These are phyloP conservation scores for Tuber borchii DNA, from an alignment of 495 filamentous ascomycete genomes.

Conservation along the genomic window DNA sequence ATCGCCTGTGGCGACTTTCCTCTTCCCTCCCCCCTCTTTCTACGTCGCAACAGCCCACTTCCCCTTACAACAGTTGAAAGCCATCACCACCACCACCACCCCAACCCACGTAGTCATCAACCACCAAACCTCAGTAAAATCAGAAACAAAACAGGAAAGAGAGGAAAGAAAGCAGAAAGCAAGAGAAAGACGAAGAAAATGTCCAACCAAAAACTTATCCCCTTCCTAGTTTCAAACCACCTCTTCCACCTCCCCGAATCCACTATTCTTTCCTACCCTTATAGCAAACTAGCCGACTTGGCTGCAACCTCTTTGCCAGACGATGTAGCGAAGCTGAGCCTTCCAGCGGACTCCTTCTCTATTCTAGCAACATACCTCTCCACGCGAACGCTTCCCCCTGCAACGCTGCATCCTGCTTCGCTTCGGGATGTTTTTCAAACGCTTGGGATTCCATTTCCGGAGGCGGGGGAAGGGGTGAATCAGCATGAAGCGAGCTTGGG, in stretches of 20 bases:
- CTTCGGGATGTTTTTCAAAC: constrained; percentile 15
- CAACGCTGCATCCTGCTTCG: constrained; percentile 16
- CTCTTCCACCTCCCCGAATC: constrained; percentile 23
- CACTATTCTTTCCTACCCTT: constrained; percentile 21
- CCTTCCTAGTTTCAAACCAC: constrained; percentile 22
- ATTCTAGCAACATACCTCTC: constrained; percentile 17
- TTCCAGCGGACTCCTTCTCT: constrained; percentile 22
- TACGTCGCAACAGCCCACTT: background rate
- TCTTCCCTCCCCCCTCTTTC: background rate
- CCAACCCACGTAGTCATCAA: constrained; percentile 2
- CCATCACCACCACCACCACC: background rate
- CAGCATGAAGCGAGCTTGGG: constrained; percentile 26
- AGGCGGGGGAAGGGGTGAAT: background rate
- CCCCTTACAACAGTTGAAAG: background rate
- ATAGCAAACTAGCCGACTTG: constrained; percentile 27
- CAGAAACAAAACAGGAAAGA: background rate
- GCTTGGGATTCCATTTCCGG: constrained; percentile 21
- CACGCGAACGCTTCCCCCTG: constrained; percentile 10
- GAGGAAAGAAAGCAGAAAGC: background rate
- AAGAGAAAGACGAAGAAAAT: constrained; percentile 5
- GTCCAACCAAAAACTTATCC: constrained; percentile 13
- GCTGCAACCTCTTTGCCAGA: constrained; percentile 21
- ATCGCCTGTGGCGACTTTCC: background rate
- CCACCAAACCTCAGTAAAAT: background rate
- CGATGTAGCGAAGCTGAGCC: constrained; percentile 20